Base-by-base conservation (phyloP, 805 yeast genomes). In the Saccharomycopsis synnaedendra region DNA sequence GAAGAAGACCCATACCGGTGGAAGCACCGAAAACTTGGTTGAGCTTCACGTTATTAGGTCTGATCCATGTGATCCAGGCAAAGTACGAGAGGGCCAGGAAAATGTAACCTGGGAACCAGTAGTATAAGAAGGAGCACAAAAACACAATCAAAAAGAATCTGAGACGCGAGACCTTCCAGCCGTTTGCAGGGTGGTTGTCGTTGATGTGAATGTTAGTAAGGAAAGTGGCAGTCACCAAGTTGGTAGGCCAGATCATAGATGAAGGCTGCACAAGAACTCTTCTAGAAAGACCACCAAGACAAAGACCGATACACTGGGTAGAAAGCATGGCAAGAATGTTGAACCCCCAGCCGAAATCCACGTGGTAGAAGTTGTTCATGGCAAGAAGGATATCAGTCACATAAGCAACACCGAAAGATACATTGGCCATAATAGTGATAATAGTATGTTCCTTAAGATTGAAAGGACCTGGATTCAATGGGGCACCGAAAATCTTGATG, bases 391-490 rank as follows among this genome's bases (percentile, higher is more conserved):
- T 69, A 39, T 55, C 59, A 33, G 63, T 60, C 39, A 66, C 71
- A 44, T 64, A 64, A 30, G 61, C 58, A 36, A 57, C 53, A 5
- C 61, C 58, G n/a, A 58, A 57, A 8, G 70, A 62, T 32, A 67
- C 65, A 70, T 34, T 61, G 46, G 64, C 63, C 47, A 67, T 59
- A 35, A 69, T 52, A 53, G 85, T 74, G 1, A 80, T 67, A 48
- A 80, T 67, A 78, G 77, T 76, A 58, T 80, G 85, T 56, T 80
- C 85, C 57, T 80, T 80, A 53, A 60, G 65, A 30, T 69, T 64
- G 80, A 82, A 81, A 8, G 82, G 81, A 6, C 85, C 82, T 3
- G 80, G 82, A 58, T 76, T 77, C 47, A 78, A 59, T 4, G 68
- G 65, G 48, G 60, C n/a, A 10, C 32, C 37, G 66, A 36, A 4